These are phyloP conservation scores for Oryza rufipogon DNA, from an alignment of 176 grass and related monocot species.

Conservation along the genomic window DNA sequence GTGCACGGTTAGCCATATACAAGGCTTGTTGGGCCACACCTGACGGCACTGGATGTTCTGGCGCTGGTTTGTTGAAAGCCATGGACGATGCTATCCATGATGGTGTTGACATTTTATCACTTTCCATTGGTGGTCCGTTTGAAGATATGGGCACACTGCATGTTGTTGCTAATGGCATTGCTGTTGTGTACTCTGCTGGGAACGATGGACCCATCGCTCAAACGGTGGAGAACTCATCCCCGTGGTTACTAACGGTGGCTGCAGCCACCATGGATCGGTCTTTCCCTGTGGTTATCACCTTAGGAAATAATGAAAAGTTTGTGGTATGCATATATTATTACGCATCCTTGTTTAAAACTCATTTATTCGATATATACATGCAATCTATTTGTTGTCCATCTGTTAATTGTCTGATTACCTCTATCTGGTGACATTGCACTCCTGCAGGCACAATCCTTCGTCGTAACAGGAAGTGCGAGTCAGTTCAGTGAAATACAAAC, in stretches of 20 bases:
- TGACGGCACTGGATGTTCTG: not conserved
- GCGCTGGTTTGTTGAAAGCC: not conserved
- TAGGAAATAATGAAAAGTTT: not conserved
- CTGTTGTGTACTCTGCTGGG: not conserved
- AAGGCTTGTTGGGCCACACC: conserved; percentile 27
- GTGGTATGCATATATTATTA: not conserved
- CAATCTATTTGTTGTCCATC: too few relatives aligned
- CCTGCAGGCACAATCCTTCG: conserved; percentile 14
- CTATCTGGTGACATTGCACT: not conserved
- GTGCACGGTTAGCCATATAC: conserved; percentile 39
- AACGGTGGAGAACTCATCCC: not conserved
- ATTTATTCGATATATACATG: too few relatives aligned
- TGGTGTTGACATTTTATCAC: conserved; percentile 37
- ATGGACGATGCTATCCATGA: conserved; percentile 32
- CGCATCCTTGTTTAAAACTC: too few relatives aligned
- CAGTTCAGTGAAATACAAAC: not conserved
- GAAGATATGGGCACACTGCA: not conserved
- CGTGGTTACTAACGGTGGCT: not conserved
- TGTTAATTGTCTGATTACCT: too few relatives aligned
- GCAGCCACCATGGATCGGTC: not conserved
- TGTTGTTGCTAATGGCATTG: not conserved
- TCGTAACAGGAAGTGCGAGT: not conserved
- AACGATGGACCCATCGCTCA: not conserved
- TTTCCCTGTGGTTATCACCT: not conserved
- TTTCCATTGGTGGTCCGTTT: not conserved